Evolutionary conservation across 2,329 filamentous ascomycete genomes (phyloP).

Genomic region (Trichophyton rubrum): DNA sequence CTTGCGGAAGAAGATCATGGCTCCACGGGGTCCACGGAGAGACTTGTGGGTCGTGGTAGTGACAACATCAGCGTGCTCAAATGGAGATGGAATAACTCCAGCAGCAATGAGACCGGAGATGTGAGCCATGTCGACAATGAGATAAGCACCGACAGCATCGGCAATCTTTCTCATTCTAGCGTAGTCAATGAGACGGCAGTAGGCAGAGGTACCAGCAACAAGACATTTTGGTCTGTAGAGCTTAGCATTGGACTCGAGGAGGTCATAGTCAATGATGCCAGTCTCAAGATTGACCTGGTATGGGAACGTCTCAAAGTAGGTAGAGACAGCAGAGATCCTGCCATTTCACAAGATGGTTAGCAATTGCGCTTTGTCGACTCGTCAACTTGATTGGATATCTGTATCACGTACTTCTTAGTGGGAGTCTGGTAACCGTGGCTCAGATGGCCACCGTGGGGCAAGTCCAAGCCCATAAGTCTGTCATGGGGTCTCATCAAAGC

Average conservation of each 20-base stretch:
- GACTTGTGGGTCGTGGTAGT: conserved; percentile 98
- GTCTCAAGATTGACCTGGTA: conserved; percentile 86
- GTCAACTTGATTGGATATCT: not conserved
- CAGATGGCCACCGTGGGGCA: conserved; percentile 90
- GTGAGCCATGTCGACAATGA: conserved; percentile 93
- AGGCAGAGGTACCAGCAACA: conserved; percentile 87
- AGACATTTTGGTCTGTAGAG: conserved; percentile 93
- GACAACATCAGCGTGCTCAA: conserved; percentile 81
- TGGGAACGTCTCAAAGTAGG: conserved; percentile 96
- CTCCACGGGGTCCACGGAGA: conserved; percentile 82
- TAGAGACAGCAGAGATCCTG: conserved; percentile 92
- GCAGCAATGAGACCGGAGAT: conserved; percentile 90
- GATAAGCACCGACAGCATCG: conserved; percentile 82
- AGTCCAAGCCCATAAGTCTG: conserved; percentile 89
- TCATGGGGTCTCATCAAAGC: conserved; percentile 87
- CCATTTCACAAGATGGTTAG: conserved; percentile 4
- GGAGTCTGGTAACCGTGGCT: conserved; percentile 97
- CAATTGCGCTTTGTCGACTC: not conserved
- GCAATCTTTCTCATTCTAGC: conserved; percentile 79
- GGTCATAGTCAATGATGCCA: conserved; percentile 88
- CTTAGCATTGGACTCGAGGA: conserved; percentile 72
- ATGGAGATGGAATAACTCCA: conserved; percentile 81
- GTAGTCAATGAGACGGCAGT: conserved; percentile 94
- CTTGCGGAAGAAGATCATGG: conserved; percentile 97
- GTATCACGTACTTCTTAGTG: conserved; percentile 55